Evolutionary conservation across 768 basidiomycete genomes (phyloP).

Genomic region (Dioszegia hungarica): DNA sequence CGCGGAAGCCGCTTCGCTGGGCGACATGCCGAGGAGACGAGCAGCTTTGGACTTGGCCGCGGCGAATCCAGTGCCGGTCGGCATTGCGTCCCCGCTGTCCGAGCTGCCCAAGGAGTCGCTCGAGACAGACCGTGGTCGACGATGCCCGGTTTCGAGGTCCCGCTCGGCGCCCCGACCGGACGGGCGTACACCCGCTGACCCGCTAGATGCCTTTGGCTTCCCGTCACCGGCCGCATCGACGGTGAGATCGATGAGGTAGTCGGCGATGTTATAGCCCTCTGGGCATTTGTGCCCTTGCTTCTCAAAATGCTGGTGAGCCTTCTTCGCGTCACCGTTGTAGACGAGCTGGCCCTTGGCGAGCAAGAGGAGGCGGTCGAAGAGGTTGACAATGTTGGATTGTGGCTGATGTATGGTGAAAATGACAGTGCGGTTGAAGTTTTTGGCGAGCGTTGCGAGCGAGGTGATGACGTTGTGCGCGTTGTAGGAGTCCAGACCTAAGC

Average conservation of each 20-base stretch:
- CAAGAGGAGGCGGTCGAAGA: slow-evolving; percentile 87
- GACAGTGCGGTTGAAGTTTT: slow-evolving; percentile 86
- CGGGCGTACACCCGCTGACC: neutral
- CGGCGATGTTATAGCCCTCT: slow-evolving; percentile 91
- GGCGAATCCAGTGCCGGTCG: neutral
- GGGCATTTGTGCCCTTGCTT: slow-evolving; percentile 79
- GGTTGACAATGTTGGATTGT: slow-evolving; percentile 89
- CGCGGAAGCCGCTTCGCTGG: neutral
- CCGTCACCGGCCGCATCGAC: slow-evolving; percentile 52
- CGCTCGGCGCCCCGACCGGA: neutral
- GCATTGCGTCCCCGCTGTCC: slow-evolving; percentile 12
- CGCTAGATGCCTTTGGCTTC: slow-evolving; percentile 4
- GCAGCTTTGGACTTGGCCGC: slow-evolving; percentile 28
- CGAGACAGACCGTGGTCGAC: neutral
- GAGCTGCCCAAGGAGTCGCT: neutral
- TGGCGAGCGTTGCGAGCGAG: slow-evolving; percentile 74
- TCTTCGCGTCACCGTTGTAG: slow-evolving; percentile 71
- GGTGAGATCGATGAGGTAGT: slow-evolving; percentile 69
- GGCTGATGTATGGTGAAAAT: slow-evolving; percentile 98
- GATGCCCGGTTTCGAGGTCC: slow-evolving; percentile 31
- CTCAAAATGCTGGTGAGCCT: slow-evolving; percentile 75
- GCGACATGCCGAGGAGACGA: slow-evolving; percentile 19
- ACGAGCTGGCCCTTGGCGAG: slow-evolving; percentile 77
- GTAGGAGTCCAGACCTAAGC: slow-evolving; percentile 79
- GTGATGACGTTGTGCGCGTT: slow-evolving; percentile 95